Evolutionary conservation across 2,329 filamentous ascomycete species (phyloP).

Genomic region (Elsinoe necatrix): DNA sequence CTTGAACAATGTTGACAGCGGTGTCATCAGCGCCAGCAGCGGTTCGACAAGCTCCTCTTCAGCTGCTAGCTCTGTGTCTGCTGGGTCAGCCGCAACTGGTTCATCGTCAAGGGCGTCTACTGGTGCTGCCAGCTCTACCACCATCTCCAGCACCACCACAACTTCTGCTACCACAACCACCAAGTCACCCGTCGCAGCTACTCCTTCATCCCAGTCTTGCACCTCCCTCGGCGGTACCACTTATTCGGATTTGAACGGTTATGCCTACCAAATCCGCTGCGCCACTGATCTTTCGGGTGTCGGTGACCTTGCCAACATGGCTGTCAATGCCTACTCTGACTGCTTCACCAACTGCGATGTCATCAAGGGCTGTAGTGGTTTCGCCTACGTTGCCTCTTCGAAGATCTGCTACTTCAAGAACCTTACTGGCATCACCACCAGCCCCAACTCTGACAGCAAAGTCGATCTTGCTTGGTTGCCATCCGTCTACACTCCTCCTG

Average conservation of each 20-base stretch:
- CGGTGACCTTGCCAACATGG: constrained; percentile 17
- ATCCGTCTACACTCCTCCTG: constrained; percentile 15
- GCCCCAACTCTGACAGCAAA: constrained; percentile 16
- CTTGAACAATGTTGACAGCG: constrained; percentile 16
- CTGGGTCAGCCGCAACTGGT: background rate
- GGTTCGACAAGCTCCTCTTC: background rate
- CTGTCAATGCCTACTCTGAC: constrained; percentile 16
- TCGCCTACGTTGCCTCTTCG: constrained; percentile 15
- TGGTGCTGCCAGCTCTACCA: background rate
- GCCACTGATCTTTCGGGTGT: constrained; percentile 17
- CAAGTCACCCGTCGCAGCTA: constrained; percentile 5
- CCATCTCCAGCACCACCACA: constrained; percentile 3
- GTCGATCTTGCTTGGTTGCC: constrained; percentile 18
- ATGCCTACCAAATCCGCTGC: constrained; percentile 16
- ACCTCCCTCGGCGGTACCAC: constrained; percentile 15
- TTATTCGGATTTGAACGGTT: constrained; percentile 14
- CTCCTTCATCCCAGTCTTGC: constrained; percentile 10
- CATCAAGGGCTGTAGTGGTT: constrained; percentile 15
- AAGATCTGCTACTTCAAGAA: constrained; percentile 19
- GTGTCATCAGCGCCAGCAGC: constrained; percentile 11
- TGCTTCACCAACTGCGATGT: constrained; percentile 18
- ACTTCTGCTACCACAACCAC: constrained; percentile 11
- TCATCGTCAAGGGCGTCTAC: background rate
- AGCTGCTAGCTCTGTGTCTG: background rate
- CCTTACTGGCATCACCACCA: constrained; percentile 15